phyloP scores from a whole-genome alignment of 306 rosid genomes.

The Pterocarpus santalinus region DNA sequence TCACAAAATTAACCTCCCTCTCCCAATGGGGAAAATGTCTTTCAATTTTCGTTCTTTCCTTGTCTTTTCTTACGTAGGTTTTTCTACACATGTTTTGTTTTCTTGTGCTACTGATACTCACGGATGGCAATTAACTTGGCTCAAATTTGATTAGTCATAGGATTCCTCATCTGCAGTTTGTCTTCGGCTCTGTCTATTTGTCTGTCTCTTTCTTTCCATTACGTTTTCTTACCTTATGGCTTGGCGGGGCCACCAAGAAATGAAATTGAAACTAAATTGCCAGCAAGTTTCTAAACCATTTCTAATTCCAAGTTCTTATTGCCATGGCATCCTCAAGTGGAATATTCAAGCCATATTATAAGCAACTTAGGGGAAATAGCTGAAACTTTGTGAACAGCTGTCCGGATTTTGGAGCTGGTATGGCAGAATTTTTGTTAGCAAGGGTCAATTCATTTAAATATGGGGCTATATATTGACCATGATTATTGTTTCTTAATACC shows the following conservation, averaged over 20 bases:
- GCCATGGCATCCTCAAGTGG: not conserved
- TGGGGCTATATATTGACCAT: not conserved
- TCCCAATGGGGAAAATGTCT: not conserved
- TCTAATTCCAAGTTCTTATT: not conserved
- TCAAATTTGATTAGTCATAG: not conserved
- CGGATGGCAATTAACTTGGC: conserved; percentile 5
- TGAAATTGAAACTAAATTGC: not conserved
- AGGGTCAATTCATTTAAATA: not conserved
- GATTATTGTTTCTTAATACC: not conserved
- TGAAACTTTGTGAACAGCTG: not conserved
- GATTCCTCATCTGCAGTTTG: not conserved
- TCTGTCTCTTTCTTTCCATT: not conserved
- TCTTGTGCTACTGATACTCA: not conserved
- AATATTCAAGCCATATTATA: not conserved
- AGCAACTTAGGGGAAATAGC: not conserved
- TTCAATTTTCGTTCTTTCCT: not conserved
- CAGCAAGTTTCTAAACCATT: not conserved
- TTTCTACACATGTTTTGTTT: not conserved
- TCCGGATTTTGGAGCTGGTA: not conserved
- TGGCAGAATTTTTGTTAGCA: too few relatives aligned
- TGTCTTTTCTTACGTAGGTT: not conserved
- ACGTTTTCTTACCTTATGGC: not conserved
- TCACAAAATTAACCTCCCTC: not conserved
- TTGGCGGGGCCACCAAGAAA: not conserved
- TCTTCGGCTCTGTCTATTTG: not conserved